These are phyloP conservation scores for Trypanosoma lewisi DNA, from an alignment of 208 protist species.

Conservation along the genomic window DNA sequence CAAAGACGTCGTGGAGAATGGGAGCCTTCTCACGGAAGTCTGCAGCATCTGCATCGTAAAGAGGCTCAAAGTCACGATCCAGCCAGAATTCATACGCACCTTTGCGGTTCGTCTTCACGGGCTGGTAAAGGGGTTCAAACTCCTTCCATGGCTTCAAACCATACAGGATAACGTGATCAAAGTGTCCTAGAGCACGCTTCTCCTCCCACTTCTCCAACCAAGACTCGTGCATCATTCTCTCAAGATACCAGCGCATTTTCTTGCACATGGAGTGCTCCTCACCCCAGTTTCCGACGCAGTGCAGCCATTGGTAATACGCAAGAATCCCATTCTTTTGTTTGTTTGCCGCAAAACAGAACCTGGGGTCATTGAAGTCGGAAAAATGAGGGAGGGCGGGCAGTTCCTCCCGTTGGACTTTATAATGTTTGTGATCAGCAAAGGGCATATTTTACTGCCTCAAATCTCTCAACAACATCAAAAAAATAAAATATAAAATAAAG, in stretches of 20 bases:
- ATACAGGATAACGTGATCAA: slow-evolving; percentile 85
- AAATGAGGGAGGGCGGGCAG: slow-evolving; percentile 79
- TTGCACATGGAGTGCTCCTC: slow-evolving; percentile 92
- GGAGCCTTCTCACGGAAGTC: slow-evolving; percentile 86
- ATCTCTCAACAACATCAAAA: background rate
- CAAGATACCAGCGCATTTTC: slow-evolving; percentile 90
- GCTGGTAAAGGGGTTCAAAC: slow-evolving; percentile 88
- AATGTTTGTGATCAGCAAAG: slow-evolving; percentile 81
- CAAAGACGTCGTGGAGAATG: slow-evolving; percentile 87
- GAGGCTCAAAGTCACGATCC: slow-evolving; percentile 80
- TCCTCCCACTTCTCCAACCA: slow-evolving; percentile 90
- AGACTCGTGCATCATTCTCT: slow-evolving; percentile 86
- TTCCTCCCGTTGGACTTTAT: slow-evolving; percentile 83
- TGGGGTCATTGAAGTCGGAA: slow-evolving; percentile 84
- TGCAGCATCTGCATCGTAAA: slow-evolving; percentile 71
- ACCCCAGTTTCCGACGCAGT: slow-evolving; percentile 91
- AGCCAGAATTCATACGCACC: slow-evolving; percentile 90
- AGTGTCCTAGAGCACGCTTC: slow-evolving; percentile 85
- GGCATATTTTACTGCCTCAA: slow-evolving; percentile 56
- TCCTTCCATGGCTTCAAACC: slow-evolving; percentile 88
- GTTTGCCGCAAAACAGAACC: slow-evolving; percentile 63
- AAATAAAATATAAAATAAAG: slow-evolving; percentile 5
- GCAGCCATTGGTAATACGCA: slow-evolving; percentile 89
- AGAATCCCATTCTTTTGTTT: slow-evolving; percentile 90
- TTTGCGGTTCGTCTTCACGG: slow-evolving; percentile 87